phyloP scores from a whole-genome alignment of 83 land plant species.

The Picea abies region DNA sequence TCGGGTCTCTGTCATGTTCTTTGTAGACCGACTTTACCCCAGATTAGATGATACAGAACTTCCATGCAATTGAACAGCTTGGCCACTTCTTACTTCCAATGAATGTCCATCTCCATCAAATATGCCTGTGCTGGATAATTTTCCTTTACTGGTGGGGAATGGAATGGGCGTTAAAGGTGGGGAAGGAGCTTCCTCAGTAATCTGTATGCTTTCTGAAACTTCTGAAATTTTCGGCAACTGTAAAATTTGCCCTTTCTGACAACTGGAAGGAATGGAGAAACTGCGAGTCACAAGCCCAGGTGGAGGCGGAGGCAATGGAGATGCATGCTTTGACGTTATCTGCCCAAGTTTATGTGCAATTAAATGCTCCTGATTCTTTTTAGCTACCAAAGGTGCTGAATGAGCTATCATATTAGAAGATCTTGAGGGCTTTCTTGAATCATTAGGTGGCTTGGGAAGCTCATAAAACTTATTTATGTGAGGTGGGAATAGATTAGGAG shows the following conservation, averaged over 20 bases:
- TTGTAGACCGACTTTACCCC: background rate
- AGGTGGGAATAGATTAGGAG: slow-evolving; percentile 48
- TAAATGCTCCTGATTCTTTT: slow-evolving; percentile 19
- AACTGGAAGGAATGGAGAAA: slow-evolving; percentile 50
- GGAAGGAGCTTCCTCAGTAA: slow-evolving; percentile 32
- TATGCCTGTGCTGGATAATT: background rate
- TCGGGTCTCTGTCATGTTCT: too few species aligned
- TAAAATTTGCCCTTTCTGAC: slow-evolving; percentile 20
- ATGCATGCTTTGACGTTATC: slow-evolving; percentile 26
- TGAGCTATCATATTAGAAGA: slow-evolving; percentile 33
- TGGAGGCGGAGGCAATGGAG: slow-evolving; percentile 63
- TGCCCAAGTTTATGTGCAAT: slow-evolving; percentile 13
- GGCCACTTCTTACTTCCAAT: background rate
- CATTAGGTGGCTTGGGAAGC: slow-evolving; percentile 66
- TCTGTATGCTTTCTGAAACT: slow-evolving; percentile 6
- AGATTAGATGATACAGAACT: background rate
- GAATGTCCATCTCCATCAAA: background rate
- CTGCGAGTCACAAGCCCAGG: slow-evolving; percentile 43
- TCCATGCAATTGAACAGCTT: background rate
- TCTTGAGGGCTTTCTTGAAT: slow-evolving; percentile 16
- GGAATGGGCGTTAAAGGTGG: slow-evolving; percentile 53
- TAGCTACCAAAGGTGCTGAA: slow-evolving; percentile 39
- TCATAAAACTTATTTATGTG: slow-evolving; percentile 65
- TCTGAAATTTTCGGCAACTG: slow-evolving; percentile 24
- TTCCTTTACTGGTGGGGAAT: slow-evolving; percentile 15